A percentile compares a stretch with the other conserved stretches of the same genome.
These are phyloP conservation scores for Vinca minor DNA, from an alignment of 257 asterid genomes.

Conservation along the genomic window DNA sequence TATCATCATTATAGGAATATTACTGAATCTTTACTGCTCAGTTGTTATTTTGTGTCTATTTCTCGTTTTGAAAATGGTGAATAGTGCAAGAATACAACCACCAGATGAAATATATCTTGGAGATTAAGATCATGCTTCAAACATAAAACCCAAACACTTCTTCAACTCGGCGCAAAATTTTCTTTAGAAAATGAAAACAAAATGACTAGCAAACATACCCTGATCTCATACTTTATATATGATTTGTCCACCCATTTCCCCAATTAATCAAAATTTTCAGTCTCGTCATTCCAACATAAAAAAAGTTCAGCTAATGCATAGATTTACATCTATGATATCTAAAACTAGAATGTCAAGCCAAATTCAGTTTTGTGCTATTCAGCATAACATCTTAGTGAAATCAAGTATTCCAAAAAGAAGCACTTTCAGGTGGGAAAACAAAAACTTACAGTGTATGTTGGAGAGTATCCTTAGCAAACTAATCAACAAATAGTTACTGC, in stretches of 20 bases:
- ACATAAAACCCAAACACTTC: background rate
- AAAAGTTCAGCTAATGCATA: background rate
- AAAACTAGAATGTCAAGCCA: background rate
- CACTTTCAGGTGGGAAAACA: background rate
- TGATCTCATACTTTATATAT: background rate
- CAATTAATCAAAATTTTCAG: background rate
- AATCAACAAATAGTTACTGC: constrained; percentile 59
- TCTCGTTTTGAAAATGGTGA: background rate
- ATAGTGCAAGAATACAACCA: background rate
- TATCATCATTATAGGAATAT: background rate
- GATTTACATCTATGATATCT: background rate
- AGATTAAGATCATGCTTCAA: background rate
- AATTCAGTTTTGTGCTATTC: background rate
- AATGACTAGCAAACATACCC: background rate
- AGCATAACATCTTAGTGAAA: background rate
- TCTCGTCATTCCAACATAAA: background rate
- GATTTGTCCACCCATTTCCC: background rate
- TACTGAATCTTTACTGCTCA: background rate
- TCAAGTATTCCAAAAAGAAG: background rate
- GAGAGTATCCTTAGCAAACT: constrained; percentile 85
- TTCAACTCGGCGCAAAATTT: background rate
- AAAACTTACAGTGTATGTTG: constrained; percentile 61
- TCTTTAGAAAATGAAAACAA: background rate
- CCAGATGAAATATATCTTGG: background rate
- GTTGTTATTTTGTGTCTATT: background rate